Base-by-base conservation (phyloP, 1,284 basidiomycete genomes). In the Puccinia novopanici region DNA sequence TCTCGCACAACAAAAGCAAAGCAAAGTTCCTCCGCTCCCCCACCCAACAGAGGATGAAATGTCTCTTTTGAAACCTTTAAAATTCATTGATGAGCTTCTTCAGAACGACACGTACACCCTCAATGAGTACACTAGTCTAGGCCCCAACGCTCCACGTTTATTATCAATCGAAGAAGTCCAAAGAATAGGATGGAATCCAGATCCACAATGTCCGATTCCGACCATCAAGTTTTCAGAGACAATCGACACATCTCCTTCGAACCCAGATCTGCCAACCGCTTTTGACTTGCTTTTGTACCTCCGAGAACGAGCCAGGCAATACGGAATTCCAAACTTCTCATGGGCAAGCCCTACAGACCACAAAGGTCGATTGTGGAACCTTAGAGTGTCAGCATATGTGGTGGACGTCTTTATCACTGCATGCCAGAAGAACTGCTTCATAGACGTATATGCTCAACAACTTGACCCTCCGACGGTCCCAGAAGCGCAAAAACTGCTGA, bases 321-420 rank as follows among this genome's bases (percentile, higher is more conserved):
- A 57, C 55, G 24, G 55, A 15, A 57, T 57, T 24, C 27, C 55
- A 27, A n/a, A 57, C n/a, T 57, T 57, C 55, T 57, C 55, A 24
- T 57, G 54, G 54, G 19, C 22, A 24, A 27, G 22, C n/a, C 10
- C n/a, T 27, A 10, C 24, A 57, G 55, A 57, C n/a, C 22, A 27
- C 55, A 57, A 57, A n/a, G 8, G 9, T 57, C 24, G 27, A 13
- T 57, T 57, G 55, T 57, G 55, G 55, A 57, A 57, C 24, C 24
- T 57, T 3, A n/a, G 55, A 57, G 55, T 57, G n/a, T n/a, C 55
- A 57, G 55, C 55, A 57, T 57, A 57, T 27, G 55, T 57, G n/a
- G 55, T 57, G 55, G 55, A 57, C 27, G 55, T 57, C 27, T 57
- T 57, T 57, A 57, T 57, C 55, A 57, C 55, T 30, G 55, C 55